Percentiles rank a stretch among this genome's conserved stretches.
phyloP scores from a whole-genome alignment of 179 eudicot genomes.

The Silene vulgaris region DNA sequence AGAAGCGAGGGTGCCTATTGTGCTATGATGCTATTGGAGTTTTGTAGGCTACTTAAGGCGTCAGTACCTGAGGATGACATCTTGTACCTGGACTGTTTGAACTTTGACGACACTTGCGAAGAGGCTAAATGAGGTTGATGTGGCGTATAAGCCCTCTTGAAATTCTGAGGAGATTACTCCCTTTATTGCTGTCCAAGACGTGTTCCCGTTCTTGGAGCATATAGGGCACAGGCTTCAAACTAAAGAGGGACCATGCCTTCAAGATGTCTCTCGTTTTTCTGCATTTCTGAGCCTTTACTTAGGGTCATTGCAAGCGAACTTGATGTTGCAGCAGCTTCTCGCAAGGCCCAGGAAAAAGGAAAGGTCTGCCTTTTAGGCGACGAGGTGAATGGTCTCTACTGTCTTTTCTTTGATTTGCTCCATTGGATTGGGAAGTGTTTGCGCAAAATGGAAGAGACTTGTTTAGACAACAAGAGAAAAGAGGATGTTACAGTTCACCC shows the following conservation, averaged over 20 bases:
- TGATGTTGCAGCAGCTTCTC: neutral
- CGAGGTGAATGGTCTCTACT: constrained; percentile 32
- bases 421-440: constrained; percentile 42
- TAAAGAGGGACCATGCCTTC: constrained; percentile 20
- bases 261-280: constrained; percentile 54
- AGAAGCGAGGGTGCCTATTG: too few relatives aligned
- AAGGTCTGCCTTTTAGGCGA: constrained; percentile 28
- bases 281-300: constrained; percentile 49
- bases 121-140: constrained; percentile 33
- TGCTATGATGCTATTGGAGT: too few relatives aligned
- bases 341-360: neutral
- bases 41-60: too few relatives aligned
- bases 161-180: neutral
- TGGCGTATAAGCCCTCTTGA: constrained; percentile 12
- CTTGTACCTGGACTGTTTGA: constrained; percentile 53
- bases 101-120: constrained; percentile 54
- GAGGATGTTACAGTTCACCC: constrained; percentile 25
- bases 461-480: constrained; percentile 19
- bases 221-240: constrained; percentile 37
- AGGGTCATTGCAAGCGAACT: constrained; percentile 9
- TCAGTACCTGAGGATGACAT: constrained; percentile 30
- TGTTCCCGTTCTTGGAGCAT: constrained; percentile 55
- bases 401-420: constrained; percentile 38
- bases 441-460: constrained; percentile 38
- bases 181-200: constrained; percentile 33